phyloP scores from a whole-genome alignment of 176 grass and related monocot species.

The Oropetium thomaeum region DNA sequence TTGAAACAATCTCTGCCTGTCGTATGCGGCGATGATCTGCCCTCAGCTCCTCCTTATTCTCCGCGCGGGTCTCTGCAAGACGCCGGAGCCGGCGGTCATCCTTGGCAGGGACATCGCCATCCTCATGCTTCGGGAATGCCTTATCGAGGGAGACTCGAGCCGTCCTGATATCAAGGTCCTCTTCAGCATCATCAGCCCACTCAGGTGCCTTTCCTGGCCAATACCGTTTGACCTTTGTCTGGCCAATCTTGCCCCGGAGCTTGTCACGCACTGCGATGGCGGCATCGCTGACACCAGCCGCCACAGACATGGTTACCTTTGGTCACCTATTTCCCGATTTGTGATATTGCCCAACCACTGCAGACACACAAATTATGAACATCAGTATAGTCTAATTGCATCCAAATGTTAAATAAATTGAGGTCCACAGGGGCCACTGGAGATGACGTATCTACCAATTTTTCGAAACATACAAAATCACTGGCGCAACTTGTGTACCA shows the following conservation, averaged over 20 bases:
- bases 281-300: conserved; percentile 67
- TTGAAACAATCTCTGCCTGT: conserved; percentile 83
- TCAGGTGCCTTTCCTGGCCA: conserved; percentile 77
- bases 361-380: not conserved
- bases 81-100: conserved; percentile 71
- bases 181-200: conserved; percentile 56
- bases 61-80: conserved; percentile 50
- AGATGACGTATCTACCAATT: too few species aligned
- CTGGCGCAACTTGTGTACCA: not conserved
- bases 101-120: conserved; percentile 42
- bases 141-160: conserved; percentile 56
- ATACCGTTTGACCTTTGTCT: conserved; percentile 97
- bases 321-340: not conserved
- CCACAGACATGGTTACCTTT: conserved; percentile 54
- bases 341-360: not conserved
- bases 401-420: too few species aligned
- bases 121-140: conserved; percentile 63
- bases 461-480: not conserved
- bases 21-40: conserved; percentile 77
- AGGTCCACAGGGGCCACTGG: not conserved
- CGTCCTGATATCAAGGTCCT: conserved; percentile 49
- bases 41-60: conserved; percentile 88
- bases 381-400: not conserved
- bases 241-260: conserved; percentile 84
- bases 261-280: conserved; percentile 85